phyloP scores from a whole-genome alignment of 257 asterid genomes.

The Solanum microdontum region DNA sequence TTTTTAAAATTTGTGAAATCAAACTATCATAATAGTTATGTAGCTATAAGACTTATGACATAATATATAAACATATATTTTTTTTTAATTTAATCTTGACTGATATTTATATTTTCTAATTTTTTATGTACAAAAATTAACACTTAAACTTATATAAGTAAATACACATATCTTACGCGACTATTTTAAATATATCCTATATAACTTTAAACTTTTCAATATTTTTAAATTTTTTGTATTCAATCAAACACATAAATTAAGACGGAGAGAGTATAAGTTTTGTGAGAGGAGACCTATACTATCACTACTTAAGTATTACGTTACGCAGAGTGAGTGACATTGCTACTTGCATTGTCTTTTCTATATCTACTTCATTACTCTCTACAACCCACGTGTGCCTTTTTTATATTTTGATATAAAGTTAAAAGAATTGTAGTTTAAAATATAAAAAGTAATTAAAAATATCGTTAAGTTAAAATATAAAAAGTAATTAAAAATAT shows the following conservation, averaged over 20 bases:
- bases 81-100: too few species aligned
- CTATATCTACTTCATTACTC: not conserved
- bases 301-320: not conserved
- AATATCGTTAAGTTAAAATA: not conserved
- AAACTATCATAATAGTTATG: not conserved
- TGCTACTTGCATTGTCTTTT: not conserved
- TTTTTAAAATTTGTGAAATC: not conserved
- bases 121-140: too few species aligned
- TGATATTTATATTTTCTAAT: too few species aligned
- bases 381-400: not conserved
- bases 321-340: not conserved
- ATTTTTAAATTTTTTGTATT: not conserved
- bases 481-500: not conserved
- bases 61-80: too few species aligned
- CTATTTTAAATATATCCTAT: not conserved
- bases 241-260: not conserved
- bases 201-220: too few species aligned
- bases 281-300: not conserved
- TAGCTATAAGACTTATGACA: not conserved
- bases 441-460: not conserved
- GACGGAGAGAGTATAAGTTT: not conserved
- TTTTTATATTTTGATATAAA: not conserved
- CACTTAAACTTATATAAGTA: too few species aligned
- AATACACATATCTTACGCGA: rapidly evolving
- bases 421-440: not conserved